A percentile compares a stretch with the other conserved stretches of the same genome.
These are phyloP conservation scores for Spongiforma sp. DNA, from an alignment of 1,284 basidiomycete genomes.

Conservation along the genomic window DNA sequence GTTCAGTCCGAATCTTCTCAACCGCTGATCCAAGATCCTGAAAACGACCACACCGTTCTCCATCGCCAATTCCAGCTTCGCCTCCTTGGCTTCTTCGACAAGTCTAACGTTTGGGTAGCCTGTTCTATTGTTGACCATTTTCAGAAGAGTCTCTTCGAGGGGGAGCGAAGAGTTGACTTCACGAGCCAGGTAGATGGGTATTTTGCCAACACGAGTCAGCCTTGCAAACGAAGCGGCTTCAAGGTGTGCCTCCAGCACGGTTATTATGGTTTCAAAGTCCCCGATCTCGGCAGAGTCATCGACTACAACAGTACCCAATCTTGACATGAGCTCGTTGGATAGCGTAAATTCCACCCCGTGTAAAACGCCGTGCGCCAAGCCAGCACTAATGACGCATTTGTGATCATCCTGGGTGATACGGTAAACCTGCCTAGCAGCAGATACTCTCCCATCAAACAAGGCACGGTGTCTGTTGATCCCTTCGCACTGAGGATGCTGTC, in stretches of 20 bases:
- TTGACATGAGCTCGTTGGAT: neutral
- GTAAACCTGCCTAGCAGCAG: constrained; percentile 6
- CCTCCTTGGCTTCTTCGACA: neutral
- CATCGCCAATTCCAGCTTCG: constrained; percentile 13
- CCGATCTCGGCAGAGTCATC: constrained; percentile 6
- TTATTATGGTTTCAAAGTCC: constrained; percentile 21
- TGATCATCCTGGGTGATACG: neutral
- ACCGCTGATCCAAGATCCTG: constrained; percentile 16
- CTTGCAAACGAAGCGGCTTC: constrained; percentile 11
- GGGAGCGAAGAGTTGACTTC: neutral
- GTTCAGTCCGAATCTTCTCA: constrained; percentile 16
- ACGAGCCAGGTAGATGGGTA: constrained; percentile 10
- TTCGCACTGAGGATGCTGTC: constrained; percentile 24
- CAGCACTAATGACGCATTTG: constrained; percentile 17
- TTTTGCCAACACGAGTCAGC: constrained; percentile 10
- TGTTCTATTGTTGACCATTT: neutral
- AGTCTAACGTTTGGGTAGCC: constrained; percentile 4
- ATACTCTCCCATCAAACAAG: constrained; percentile 19
- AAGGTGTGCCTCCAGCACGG: neutral
- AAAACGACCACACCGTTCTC: constrained; percentile 6
- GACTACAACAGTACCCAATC: neutral
- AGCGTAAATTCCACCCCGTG: constrained; percentile 20
- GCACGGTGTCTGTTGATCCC: constrained; percentile 17
- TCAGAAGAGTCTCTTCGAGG: constrained; percentile 2
- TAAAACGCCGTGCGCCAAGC: constrained; percentile 20